Evolutionary conservation across 2,329 filamentous ascomycete species (phyloP), one percentile per base, ranked within the genome.

Genomic region (Rhynchosporium secalis): DNA sequence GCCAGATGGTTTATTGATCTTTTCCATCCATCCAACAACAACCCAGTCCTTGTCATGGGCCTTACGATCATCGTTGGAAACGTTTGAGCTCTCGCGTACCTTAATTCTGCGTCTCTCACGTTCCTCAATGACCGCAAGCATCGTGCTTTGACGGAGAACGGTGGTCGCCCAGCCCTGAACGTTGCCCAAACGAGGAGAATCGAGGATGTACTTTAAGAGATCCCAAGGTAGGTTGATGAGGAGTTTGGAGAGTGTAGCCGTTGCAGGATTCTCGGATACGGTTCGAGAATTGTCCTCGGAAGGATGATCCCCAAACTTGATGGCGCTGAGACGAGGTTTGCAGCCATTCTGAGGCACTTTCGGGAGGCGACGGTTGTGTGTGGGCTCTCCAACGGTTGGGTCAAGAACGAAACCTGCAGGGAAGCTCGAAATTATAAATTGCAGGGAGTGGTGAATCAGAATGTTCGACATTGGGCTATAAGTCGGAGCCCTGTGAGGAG

Each of bases 201-300:
- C 87, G 40, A 92, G 78, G 1, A 91, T 75, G 63, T 81, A 80
- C 74, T 89, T 87, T 29, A 93, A 78, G 33, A 87, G 77, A 13
- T 82, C 78, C 67, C 89, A 90, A 0, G 90, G 90, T 5, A 92
- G 76, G 46, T 90, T 90, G 58, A 91, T 76, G 2, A 93, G 77
- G 28, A 91, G 78, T 33, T 83, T 86, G 0, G 90, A 92, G 4
- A 92, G 76, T 0, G 82, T 75, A 36, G 79, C 66, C 20, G 72
- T 70, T 52, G 73, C 71, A 26, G 73, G 70, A 40, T 74, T 72
- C 28, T 71, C 69, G 13, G 69, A 68, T 10, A 68, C 63, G 9
- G 65, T 57, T 62, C 65, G 77, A 56, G 69, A 68, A 36, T 72
- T 69, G 10, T 79, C 76, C 40, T 80, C 75, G 31, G 77, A 77